These are phyloP conservation scores for Fusarium torreyae DNA, from an alignment of 2,329 filamentous ascomycete genomes.

Conservation along the genomic window DNA sequence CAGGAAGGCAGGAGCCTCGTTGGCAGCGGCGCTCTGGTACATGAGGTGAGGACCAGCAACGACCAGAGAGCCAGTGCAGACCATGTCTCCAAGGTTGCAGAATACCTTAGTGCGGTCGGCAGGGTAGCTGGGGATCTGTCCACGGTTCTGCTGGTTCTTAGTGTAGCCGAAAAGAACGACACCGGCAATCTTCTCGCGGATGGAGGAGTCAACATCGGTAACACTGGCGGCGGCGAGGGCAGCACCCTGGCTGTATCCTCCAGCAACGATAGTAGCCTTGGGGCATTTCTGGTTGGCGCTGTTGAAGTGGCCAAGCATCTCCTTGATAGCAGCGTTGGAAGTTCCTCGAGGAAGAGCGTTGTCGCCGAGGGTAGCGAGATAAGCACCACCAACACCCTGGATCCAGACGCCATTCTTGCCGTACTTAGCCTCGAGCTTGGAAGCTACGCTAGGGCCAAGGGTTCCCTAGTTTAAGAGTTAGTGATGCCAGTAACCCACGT, in stretches of 20 bases:
- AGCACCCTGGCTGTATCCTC: slow-evolving; percentile 60
- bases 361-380: slow-evolving; percentile 54
- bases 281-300: slow-evolving; percentile 61
- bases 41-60: slow-evolving; percentile 31
- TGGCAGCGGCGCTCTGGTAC: slow-evolving; percentile 25
- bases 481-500: background rate
- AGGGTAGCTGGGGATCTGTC: slow-evolving; percentile 58
- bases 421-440: slow-evolving; percentile 49
- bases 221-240: slow-evolving; percentile 61
- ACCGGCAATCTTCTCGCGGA: slow-evolving; percentile 56
- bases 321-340: slow-evolving; percentile 56
- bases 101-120: slow-evolving; percentile 55
- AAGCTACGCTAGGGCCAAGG: slow-evolving; percentile 51
- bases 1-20: slow-evolving; percentile 28
- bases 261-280: slow-evolving; percentile 59
- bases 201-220: slow-evolving; percentile 50
- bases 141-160: slow-evolving; percentile 60
- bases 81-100: slow-evolving; percentile 56
- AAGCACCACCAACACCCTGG: slow-evolving; percentile 61
- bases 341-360: slow-evolving; percentile 59
- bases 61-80: slow-evolving; percentile 57
- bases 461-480: slow-evolving; percentile 45
- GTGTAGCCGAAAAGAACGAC: slow-evolving; percentile 60
- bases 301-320: slow-evolving; percentile 58
- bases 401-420: slow-evolving; percentile 54